Evolutionary conservation across 2,329 filamentous ascomycete genomes (phyloP), one percentile per base, ranked within the genome.

Genomic region (Cordyceps pruinosa): DNA sequence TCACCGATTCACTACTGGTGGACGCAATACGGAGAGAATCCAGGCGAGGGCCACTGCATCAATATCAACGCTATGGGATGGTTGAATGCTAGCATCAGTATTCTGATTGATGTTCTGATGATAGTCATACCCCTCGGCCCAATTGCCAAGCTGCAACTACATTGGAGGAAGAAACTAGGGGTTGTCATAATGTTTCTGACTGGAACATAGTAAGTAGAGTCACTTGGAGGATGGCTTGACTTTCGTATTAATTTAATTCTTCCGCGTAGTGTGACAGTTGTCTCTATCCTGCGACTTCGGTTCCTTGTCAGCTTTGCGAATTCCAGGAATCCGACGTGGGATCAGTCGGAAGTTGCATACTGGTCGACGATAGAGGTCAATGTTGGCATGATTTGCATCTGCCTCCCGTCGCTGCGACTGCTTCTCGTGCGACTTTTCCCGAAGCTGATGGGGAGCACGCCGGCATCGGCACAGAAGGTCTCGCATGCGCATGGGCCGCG

Each of bases 81-180:
- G 76, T 71, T 75, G 34, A 77, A 79, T 34, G 80, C 81, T 0
- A 73, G 64, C n/a, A 73, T 81, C 53, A 79, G 77, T 58, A 82
- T 85, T 44, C 66, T 67, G 0, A 68, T 81, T 23, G 81, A 84
- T 58, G 12, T 79, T 2, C 77, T 76, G 72, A 77, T 83, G 63
- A 69, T 84, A 19, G 72, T 67, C 0, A 68, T 84, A 4, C 80
- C 82, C 0, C 63, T 81, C 5, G 73, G 71, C 23, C 73, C 78
- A 51, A 62, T 82, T 3, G 64, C 66, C 25, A 57, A 65, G 0
- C 68, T 81, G 4, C 70, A 74, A 3, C 58, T 81, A 26, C 71
- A 74, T 51, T 75, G 71, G 68, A 75, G 72, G 61, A 79, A 77
- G 66, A 81, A 78, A 66, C 39, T 76, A 19, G 71, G 75, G n/a